A percentile compares a stretch with the other conserved stretches of the same genome.
Conservation (phyloP, 306 rosid genomes). For the Citrullus amarus region DNA sequence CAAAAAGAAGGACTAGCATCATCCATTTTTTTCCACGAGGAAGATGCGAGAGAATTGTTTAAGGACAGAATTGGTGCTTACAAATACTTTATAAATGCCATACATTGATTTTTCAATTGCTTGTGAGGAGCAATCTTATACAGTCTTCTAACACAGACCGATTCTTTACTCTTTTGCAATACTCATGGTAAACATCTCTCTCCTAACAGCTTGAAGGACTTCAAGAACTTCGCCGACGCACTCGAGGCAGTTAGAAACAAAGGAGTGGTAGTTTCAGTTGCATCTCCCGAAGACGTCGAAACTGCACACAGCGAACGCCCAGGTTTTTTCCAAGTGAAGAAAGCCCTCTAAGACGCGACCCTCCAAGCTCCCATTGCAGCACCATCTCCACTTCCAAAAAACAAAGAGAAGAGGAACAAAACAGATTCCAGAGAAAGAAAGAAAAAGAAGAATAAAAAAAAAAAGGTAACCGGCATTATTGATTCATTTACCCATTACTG, state of each 20-base stretch:
- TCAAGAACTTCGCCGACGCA: slow-evolving; percentile 55
- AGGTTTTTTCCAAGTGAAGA: slow-evolving; percentile 72
- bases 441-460: not conserved
- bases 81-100: not conserved
- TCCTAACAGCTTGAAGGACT: slow-evolving; percentile 69
- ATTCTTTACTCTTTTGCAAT: not conserved
- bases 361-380: not conserved
- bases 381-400: not conserved
- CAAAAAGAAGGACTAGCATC: not conserved
- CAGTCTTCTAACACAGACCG: not conserved
- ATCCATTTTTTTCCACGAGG: not conserved
- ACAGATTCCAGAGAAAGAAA: not conserved
- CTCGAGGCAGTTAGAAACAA: slow-evolving; percentile 66
- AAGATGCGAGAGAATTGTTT: not conserved
- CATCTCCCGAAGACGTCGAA: slow-evolving; percentile 76
- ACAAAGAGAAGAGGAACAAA: not conserved
- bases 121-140: not conserved
- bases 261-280: slow-evolving; percentile 92
- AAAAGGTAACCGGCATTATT: not conserved
- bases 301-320: slow-evolving; percentile 50
- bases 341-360: slow-evolving; percentile 38
- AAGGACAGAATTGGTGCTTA: not conserved
- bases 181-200: not conserved
- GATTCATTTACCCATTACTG: not conserved
- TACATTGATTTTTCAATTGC: not conserved